Evolutionary conservation across 305 asterid species (phyloP).

Genomic region (Solanum hybrid): DNA sequence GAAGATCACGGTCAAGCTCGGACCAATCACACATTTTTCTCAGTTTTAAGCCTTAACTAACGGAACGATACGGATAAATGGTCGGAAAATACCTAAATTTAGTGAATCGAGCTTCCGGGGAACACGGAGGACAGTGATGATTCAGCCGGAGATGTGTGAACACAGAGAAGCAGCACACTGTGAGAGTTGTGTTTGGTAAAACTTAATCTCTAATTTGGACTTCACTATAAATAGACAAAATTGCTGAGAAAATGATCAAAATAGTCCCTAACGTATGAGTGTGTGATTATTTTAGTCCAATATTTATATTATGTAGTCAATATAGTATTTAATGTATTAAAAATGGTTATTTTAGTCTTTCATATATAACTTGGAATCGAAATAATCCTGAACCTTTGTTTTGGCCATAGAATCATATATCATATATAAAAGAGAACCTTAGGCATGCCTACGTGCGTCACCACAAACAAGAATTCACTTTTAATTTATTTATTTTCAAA

Average conservation of each 20-base stretch:
- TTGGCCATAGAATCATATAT: too few relatives aligned
- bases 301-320: too few relatives aligned
- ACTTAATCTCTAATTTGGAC: too few relatives aligned
- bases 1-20: background rate
- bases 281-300: too few relatives aligned
- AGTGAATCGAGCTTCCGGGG: background rate
- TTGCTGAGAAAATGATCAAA: background rate
- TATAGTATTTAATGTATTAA: too few relatives aligned
- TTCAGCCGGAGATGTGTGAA: background rate
- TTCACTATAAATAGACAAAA: background rate
- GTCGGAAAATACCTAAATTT: background rate
- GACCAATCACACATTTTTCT: background rate
- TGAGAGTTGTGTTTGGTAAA: background rate
- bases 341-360: too few relatives aligned
- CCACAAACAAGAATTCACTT: too few relatives aligned
- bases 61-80: background rate
- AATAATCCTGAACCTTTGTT: background rate
- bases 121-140: background rate
- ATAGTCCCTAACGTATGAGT: too few relatives aligned
- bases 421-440: too few relatives aligned
- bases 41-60: background rate
- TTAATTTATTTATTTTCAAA: too few relatives aligned
- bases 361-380: too few relatives aligned
- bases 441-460: too few relatives aligned
- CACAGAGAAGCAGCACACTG: background rate